A percentile compares a stretch with the other conserved stretches of the same genome.
These are phyloP conservation scores for Eucalyptus regnans DNA, from an alignment of 345 rosid genomes.

Conservation along the genomic window DNA sequence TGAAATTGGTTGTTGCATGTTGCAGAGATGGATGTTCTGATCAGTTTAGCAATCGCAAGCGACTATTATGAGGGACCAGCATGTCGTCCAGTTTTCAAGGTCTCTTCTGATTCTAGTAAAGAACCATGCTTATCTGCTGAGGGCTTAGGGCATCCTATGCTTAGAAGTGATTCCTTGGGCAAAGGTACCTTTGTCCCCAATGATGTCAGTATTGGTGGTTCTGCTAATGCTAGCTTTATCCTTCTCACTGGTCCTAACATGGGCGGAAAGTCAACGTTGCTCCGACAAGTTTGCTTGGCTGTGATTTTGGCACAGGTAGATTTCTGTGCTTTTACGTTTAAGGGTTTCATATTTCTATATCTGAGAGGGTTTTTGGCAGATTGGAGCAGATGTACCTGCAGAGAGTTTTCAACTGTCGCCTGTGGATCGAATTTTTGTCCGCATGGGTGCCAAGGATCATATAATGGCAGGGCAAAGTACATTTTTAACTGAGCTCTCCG, in stretches of 20 bases:
- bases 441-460: conserved; percentile 98
- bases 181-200: conserved; percentile 88
- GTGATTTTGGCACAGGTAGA: conserved; percentile 89
- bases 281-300: conserved; percentile 95
- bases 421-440: conserved; percentile 79
- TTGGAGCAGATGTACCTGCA: conserved; percentile 95
- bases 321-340: background rate
- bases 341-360: background rate
- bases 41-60: conserved; percentile 75
- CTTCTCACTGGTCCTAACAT: conserved; percentile 98
- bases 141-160: conserved; percentile 81
- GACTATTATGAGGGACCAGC: conserved; percentile 82
- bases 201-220: conserved; percentile 63
- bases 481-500: conserved; percentile 92
- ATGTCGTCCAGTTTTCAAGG: conserved; percentile 52
- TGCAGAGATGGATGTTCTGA: conserved; percentile 91
- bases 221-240: conserved; percentile 56
- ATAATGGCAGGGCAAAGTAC: conserved; percentile 95
- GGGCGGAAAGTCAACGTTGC: conserved; percentile 99
- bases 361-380: conserved; percentile 20
- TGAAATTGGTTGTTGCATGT: conserved; percentile 6
- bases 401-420: conserved; percentile 77
- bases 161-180: conserved; percentile 82
- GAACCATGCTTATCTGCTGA: conserved; percentile 60
- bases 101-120: conserved; percentile 28